Conservation (phyloP, 768 basidiomycete genomes). For the Suillus weaverae region DNA sequence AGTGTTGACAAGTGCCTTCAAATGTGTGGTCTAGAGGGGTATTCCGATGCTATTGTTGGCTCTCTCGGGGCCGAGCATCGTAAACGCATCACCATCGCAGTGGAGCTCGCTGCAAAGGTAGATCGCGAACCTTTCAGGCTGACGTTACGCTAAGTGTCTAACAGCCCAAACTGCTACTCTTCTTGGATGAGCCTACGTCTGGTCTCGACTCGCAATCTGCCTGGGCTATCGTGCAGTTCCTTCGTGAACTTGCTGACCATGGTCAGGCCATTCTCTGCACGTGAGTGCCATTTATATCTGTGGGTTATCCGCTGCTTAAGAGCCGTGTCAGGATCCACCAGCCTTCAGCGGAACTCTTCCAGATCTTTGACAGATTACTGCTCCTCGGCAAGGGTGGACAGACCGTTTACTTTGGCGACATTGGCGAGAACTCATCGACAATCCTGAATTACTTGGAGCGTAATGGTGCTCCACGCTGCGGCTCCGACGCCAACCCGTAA, state of each 20-base stretch:
- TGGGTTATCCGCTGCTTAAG: neutral
- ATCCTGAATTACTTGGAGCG: conserved; percentile 4
- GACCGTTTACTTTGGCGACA: conserved; percentile 61
- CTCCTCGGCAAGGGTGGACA: conserved; percentile 49
- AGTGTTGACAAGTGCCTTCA: conserved; percentile 53
- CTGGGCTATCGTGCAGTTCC: conserved; percentile 44
- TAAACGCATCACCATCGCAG: conserved; percentile 55
- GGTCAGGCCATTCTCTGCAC: conserved; percentile 54
- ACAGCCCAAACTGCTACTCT: conserved; percentile 43
- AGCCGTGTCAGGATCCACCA: conserved; percentile 53
- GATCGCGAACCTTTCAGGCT: conserved; percentile 14
- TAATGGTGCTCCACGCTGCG: conserved; percentile 4
- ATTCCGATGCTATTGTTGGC: conserved; percentile 59
- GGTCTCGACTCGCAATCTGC: conserved; percentile 49
- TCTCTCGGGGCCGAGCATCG: conserved; percentile 45
- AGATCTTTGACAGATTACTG: conserved; percentile 48
- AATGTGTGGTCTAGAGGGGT: conserved; percentile 59
- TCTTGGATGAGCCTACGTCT: conserved; percentile 56
- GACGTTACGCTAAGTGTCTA: neutral
- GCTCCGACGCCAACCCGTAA: conserved; percentile 3
- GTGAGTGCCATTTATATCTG: conserved; percentile 13
- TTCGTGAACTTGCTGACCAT: conserved; percentile 46
- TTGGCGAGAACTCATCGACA: conserved; percentile 4
- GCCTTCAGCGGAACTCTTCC: conserved; percentile 46
- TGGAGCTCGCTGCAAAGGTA: conserved; percentile 53